phyloP scores from a whole-genome alignment of 1,284 basidiomycete species.

The Ustilago bromivora region DNA sequence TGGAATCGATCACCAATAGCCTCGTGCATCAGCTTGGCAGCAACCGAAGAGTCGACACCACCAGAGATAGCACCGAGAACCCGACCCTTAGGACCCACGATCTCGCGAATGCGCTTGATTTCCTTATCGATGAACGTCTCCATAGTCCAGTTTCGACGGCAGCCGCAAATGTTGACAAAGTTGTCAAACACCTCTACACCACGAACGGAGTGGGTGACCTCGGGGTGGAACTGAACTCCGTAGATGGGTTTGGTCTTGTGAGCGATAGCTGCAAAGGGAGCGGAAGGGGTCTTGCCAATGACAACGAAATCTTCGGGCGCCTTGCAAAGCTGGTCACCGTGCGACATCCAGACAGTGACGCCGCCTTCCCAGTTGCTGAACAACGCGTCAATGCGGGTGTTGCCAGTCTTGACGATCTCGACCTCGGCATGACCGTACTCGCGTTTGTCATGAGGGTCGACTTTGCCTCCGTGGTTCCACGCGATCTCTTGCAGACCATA shows the following conservation, averaged over 20 bases:
- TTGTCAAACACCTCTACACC: conserved; percentile 91
- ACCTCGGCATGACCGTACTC: conserved; percentile 95
- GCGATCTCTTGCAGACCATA: conserved; percentile 99
- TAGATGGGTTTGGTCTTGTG: conserved; percentile 91
- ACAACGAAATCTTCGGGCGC: conserved; percentile 87
- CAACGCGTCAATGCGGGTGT: conserved; percentile 76
- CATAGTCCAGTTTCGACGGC: conserved; percentile 93
- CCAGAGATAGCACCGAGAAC: conserved; percentile 98
- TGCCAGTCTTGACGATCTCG: conserved; percentile 79
- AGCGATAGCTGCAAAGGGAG: conserved; percentile 92
- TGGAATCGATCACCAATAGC: conserved; percentile 97
- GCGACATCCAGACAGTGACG: conserved; percentile 98
- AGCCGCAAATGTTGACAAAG: conserved; percentile 87
- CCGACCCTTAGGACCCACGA: conserved; percentile 92
- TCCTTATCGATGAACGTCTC: conserved; percentile 99
- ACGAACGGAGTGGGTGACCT: conserved; percentile 92
- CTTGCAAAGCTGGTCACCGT: conserved; percentile 91
- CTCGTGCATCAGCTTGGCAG: conserved; percentile 99
- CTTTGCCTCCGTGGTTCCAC: conserved; percentile 86
- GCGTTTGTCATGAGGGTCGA: conserved; percentile 88
- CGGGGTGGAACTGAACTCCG: conserved; percentile 98
- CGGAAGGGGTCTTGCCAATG: conserved; percentile 86
- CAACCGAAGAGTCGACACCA: conserved; percentile 97
- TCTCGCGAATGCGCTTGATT: conserved; percentile 90
- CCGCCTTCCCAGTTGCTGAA: conserved; percentile 86